Conservation (phyloP, 306 rosid species). For the Vachellia pachyceras region DNA sequence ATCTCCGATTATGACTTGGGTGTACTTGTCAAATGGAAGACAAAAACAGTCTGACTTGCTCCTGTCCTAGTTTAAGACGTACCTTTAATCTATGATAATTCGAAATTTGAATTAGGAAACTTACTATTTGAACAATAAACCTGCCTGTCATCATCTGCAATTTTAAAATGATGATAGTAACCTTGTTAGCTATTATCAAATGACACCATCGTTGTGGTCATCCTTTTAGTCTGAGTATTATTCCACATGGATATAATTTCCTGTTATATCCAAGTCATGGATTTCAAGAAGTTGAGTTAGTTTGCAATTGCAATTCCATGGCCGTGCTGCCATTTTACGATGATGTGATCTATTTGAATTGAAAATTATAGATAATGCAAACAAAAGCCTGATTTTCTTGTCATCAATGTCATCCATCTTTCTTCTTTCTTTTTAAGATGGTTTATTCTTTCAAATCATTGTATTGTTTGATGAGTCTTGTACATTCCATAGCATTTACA, state of each 20-base stretch:
- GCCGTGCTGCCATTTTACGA: not conserved
- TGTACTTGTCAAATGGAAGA: not conserved
- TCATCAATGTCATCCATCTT: not conserved
- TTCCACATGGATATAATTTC: not conserved
- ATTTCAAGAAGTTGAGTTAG: not conserved
- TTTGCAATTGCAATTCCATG: not conserved
- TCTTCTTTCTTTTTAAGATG: too few relatives aligned
- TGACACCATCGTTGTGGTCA: conserved; percentile 24
- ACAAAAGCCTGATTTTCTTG: not conserved
- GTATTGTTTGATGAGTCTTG: too few relatives aligned
- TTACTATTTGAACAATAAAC: not conserved
- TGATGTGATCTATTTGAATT: not conserved
- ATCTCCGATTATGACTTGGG: not conserved
- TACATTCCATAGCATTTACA: too few relatives aligned
- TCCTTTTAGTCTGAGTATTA: not conserved
- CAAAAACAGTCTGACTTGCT: not conserved
- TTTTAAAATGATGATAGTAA: not conserved
- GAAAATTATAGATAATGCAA: not conserved
- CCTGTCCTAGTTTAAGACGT: not conserved
- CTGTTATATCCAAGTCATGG: not conserved
- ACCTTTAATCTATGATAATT: not conserved
- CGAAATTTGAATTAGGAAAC: not conserved
- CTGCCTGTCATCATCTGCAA: not conserved
- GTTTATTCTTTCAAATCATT: too few relatives aligned
- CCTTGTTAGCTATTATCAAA: not conserved